Evolutionary conservation across 116 monocot species (phyloP), one percentile per base, ranked within the genome.

Genomic region (Cymodocea nodosa): DNA sequence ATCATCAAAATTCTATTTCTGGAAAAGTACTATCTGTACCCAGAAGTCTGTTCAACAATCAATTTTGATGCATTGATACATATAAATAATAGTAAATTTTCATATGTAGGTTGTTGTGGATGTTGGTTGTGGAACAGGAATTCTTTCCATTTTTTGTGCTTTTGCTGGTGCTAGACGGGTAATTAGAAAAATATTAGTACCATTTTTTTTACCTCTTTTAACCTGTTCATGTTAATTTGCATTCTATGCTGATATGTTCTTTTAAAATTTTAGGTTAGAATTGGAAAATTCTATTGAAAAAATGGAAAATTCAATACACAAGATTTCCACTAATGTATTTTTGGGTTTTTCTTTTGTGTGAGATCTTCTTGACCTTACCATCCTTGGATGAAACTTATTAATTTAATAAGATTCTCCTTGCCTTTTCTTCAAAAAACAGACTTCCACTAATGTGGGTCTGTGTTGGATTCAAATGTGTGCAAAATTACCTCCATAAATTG

Each of bases 61-160:
- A 50, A 15, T 51, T 13, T 50, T 15, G 23, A 62, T 10, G 10
- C 5, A 18, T n/a, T 62, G 2, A 18, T 56, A 56, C 37, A 15
- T 62, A 36, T 36, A 62, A 62, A 52, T 23, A 55, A 65, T 68
- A 13, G 6, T 56, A 35, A 14, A 48, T 12, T 37, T 76, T 37
- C 50, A 19, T 75, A 57, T 70, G 20, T 70, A 95, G 95, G 85
- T 95, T 78, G 95, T 95, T 15, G 72, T 95, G 69, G 95, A 95
- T 85, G 95, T 95, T 62, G 95, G 95, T 54, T 90, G 90, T 73
- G 95, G 95, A 22, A 95, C 95, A 16, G 95, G 95, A 60, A 95
- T 95, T 67, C 90, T 95, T 56, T 79, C 95, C 50, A 88, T 88
- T 68, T 98, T 98, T 63, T 98, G 98, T 81, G 98, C 98, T 77